Evolutionary conservation across 2,329 filamentous ascomycete species (phyloP).

Genomic region (Monascus ruber): DNA sequence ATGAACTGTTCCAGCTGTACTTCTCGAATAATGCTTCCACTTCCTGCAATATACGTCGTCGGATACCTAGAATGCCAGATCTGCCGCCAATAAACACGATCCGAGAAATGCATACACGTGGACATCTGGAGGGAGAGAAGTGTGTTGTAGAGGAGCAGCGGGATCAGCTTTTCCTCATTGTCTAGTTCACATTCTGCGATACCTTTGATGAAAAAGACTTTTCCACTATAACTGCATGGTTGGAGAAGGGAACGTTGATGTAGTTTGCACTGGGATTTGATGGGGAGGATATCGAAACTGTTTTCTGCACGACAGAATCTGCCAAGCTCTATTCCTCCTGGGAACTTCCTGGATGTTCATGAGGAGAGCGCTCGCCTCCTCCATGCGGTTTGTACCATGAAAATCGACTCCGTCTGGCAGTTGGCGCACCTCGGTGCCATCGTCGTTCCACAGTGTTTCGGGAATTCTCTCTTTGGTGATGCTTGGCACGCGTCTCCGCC

Average conservation of each 20-base stretch:
- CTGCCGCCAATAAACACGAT: slow-evolving; percentile 79
- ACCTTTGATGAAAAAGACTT: slow-evolving; percentile 55
- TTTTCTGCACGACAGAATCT: slow-evolving; percentile 19
- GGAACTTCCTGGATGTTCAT: slow-evolving; percentile 1
- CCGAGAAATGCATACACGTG: slow-evolving; percentile 75
- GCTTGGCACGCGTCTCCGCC: too few species aligned
- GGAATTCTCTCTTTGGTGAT: too few species aligned
- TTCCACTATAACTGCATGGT: slow-evolving; percentile 65
- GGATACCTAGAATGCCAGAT: slow-evolving; percentile 66
- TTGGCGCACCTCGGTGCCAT: too few species aligned
- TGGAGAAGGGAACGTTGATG: slow-evolving; percentile 55
- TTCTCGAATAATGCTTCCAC: slow-evolving; percentile 55
- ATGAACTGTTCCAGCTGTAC: slow-evolving; percentile 71
- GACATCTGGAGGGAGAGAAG: slow-evolving; percentile 70
- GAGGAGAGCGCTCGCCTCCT: slow-evolving; percentile 1
- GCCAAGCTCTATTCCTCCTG: too few species aligned
- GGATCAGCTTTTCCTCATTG: slow-evolving; percentile 74
- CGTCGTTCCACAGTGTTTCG: too few species aligned
- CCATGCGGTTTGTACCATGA: slow-evolving; percentile 55
- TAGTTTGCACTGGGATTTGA: slow-evolving; percentile 30
- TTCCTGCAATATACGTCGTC: slow-evolving; percentile 64
- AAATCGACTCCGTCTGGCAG: too few species aligned
- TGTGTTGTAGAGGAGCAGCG: slow-evolving; percentile 62
- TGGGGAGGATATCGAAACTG: slow-evolving; percentile 35
- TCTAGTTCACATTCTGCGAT: slow-evolving; percentile 53